These are phyloP conservation scores for Paecilomyces dactylethromorphus DNA, from an alignment of 2,329 filamentous ascomycete genomes.

Conservation along the genomic window DNA sequence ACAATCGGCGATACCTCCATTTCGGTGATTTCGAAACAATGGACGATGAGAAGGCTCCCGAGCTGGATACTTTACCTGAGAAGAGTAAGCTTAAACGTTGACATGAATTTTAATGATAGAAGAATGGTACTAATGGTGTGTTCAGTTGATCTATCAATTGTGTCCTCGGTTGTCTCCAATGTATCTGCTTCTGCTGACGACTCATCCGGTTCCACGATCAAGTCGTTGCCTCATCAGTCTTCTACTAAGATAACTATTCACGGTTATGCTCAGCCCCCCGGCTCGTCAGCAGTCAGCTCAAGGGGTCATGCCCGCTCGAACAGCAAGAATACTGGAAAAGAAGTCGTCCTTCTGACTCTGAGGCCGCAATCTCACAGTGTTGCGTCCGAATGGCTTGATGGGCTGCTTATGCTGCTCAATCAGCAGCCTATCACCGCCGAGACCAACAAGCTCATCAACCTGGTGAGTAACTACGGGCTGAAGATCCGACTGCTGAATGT, in stretches of 20 bases:
- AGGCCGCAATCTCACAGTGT: constrained; percentile 73
- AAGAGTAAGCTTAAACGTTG: constrained; percentile 49
- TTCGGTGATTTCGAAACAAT: constrained; percentile 75
- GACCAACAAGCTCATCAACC: constrained; percentile 78
- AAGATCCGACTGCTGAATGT: constrained; percentile 92
- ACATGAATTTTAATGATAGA: not conserved
- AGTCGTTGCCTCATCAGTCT: constrained; percentile 30
- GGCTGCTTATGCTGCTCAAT: constrained; percentile 86
- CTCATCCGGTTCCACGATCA: constrained; percentile 43
- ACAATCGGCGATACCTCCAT: constrained; percentile 84
- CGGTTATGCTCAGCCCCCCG: constrained; percentile 50
- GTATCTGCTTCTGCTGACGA: constrained; percentile 61
- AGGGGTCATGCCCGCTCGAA: constrained; percentile 25
- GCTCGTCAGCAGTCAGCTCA: constrained; percentile 18
- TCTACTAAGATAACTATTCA: constrained; percentile 87
- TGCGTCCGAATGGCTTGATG: constrained; percentile 95
- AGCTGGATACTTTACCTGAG: constrained; percentile 65
- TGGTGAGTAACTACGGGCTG: constrained; percentile 84
- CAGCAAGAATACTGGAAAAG: constrained; percentile 43
- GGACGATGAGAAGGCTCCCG: constrained; percentile 55
- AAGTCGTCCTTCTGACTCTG: constrained; percentile 73
- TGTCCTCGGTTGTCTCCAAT: constrained; percentile 92
- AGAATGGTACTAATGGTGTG: constrained; percentile 3
- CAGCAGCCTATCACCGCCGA: constrained; percentile 96
- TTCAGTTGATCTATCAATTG: constrained; percentile 69